These are phyloP conservation scores for Ophiosphaerella korrae DNA, from an alignment of 2,329 filamentous ascomycete species.

Conservation along the genomic window DNA sequence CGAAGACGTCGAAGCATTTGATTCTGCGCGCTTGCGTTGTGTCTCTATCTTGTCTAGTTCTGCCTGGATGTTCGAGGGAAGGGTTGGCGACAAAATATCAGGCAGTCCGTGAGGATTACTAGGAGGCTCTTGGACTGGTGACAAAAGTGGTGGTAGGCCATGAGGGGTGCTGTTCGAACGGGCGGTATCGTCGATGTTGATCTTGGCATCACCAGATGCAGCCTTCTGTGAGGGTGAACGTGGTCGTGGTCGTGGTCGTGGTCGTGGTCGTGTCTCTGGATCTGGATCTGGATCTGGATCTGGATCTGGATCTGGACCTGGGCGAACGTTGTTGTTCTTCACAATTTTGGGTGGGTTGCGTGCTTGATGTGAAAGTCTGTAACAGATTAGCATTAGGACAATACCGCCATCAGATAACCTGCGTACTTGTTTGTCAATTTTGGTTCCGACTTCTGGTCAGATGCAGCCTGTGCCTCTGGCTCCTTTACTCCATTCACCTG, in stretches of 20 bases:
- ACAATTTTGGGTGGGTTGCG: constrained; percentile 21
- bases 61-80: constrained; percentile 61
- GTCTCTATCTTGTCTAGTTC: constrained; percentile 54
- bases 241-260: constrained; percentile 20
- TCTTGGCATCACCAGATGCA: constrained; percentile 46
- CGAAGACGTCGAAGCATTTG: constrained; percentile 42
- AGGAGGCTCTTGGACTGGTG: constrained; percentile 50
- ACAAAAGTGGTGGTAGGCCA: constrained; percentile 45
- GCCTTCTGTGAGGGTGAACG: constrained; percentile 38
- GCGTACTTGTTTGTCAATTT: constrained; percentile 29
- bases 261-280: too few relatives aligned
- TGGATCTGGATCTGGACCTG: too few relatives aligned
- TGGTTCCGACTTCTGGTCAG: constrained; percentile 17
- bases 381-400: constrained; percentile 17
- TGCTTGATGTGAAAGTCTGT: constrained; percentile 24
- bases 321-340: constrained; percentile 19
- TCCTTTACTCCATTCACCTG: constrained; percentile 36
- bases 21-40: constrained; percentile 42
- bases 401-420: background rate
- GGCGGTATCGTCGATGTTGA: constrained; percentile 30
- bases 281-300: too few relatives aligned
- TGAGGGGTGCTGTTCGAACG: constrained; percentile 43
- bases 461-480: constrained; percentile 20
- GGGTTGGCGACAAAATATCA: constrained; percentile 61
- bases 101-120: constrained; percentile 52